These are phyloP conservation scores for Phytophthora sp. DNA, from an alignment of 352 stramenopile genomes.

Conservation along the genomic window DNA sequence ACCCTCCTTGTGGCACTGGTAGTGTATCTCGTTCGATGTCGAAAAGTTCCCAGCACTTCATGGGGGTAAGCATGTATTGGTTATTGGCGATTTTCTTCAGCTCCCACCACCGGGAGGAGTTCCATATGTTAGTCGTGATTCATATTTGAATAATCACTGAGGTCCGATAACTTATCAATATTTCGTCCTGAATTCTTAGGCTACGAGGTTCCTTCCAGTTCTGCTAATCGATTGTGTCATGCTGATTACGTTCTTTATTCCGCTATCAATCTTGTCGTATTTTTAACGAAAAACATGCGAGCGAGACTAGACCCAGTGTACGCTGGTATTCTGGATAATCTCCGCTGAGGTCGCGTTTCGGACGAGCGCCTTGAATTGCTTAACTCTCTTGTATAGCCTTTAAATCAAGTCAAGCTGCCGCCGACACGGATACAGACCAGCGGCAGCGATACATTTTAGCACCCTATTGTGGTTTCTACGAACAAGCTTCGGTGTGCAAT, in stretches of 20 bases:
- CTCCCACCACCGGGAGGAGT: slow-evolving; percentile 18
- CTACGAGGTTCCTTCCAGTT: no score
- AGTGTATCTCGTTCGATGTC: slow-evolving; percentile 9
- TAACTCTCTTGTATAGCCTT: slow-evolving; percentile 5
- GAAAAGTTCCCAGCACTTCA: background rate
- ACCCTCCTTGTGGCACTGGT: slow-evolving; percentile 24
- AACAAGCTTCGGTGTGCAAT: slow-evolving; percentile 25
- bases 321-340: background rate
- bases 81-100: slow-evolving; percentile 34
- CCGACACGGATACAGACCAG: no score
- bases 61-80: slow-evolving; percentile 33
- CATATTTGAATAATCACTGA: no score
- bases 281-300: slow-evolving; percentile 15
- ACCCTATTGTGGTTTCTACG: slow-evolving; percentile 14
- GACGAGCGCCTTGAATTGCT: background rate
- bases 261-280: slow-evolving; percentile 19
- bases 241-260: slow-evolving; percentile 26
- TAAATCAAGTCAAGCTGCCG: background rate
- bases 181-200: background rate
- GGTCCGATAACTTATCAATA: no score
- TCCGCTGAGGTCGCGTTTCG: background rate
- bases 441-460: slow-evolving; percentile 10
- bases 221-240: background rate
- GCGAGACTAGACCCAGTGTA: slow-evolving; percentile 4
- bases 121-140: no score